These are phyloP conservation scores for Globisporangium echinulatum DNA, from an alignment of 352 stramenopile species.

Conservation along the genomic window DNA sequence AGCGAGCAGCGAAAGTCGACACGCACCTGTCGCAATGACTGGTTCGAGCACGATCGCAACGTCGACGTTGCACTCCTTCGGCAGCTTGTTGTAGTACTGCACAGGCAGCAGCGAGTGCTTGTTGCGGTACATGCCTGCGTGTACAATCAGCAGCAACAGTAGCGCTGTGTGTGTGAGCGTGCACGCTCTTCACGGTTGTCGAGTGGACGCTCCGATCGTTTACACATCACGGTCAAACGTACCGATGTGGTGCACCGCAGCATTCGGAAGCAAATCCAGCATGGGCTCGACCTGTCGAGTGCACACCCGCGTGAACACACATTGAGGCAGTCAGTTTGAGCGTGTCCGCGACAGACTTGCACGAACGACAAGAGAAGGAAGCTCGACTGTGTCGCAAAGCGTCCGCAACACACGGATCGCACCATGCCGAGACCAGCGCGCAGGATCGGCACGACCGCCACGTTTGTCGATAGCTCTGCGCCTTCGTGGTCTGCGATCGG, in stretches of 20 bases:
- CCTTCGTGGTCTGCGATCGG: constrained; percentile 73
- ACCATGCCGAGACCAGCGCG: constrained; percentile 88
- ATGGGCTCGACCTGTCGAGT: constrained; percentile 89
- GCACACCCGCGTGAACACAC: neutral
- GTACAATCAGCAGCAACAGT: neutral
- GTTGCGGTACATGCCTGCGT: constrained; percentile 82
- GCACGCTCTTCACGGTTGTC: neutral
- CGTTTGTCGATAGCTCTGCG: constrained; percentile 83
- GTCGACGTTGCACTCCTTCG: constrained; percentile 89
- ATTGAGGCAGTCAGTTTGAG: neutral
- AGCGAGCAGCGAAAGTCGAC: no score
- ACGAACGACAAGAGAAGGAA: no score
- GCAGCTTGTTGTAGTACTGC: constrained; percentile 99
- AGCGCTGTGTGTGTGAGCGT: neutral
- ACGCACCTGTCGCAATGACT: constrained; percentile 91
- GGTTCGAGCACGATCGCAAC: constrained; percentile 96
- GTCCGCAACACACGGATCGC: no score
- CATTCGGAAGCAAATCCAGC: constrained; percentile 95
- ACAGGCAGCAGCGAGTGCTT: constrained; percentile 91
- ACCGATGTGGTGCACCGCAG: constrained; percentile 96
- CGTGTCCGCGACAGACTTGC: neutral
- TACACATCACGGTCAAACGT: constrained; percentile 32
- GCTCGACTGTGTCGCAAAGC: no score
- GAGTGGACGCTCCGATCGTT: no score
- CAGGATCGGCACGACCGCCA: constrained; percentile 97